These are phyloP conservation scores for Aleurites moluccanus DNA, from an alignment of 441 rosid genomes.

Conservation along the genomic window DNA sequence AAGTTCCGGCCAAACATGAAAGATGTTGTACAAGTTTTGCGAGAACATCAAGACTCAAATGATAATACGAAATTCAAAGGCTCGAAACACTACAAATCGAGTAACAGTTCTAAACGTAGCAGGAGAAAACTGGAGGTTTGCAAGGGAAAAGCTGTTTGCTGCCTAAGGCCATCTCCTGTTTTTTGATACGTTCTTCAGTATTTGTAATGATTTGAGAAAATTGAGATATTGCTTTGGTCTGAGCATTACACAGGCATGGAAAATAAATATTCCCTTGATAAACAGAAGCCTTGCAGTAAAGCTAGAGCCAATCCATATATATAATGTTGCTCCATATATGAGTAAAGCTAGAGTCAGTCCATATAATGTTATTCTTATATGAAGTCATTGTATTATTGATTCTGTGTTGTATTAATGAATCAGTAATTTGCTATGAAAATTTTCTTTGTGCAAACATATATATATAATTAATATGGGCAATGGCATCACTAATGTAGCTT, in stretches of 20 bases:
- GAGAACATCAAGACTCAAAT: slow-evolving; percentile 42
- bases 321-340: no score
- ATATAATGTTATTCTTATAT: background rate
- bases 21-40: slow-evolving; percentile 51
- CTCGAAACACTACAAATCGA: background rate
- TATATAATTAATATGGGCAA: no score
- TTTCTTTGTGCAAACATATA: no score
- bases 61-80: slow-evolving; percentile 7
- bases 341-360: no score
- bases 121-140: slow-evolving; percentile 11
- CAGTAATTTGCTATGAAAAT: no score
- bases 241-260: no score
- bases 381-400: background rate
- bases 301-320: no score
- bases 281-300: background rate
- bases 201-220: background rate
- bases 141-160: slow-evolving; percentile 21
- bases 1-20: slow-evolving; percentile 61
- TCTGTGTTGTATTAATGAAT: no score
- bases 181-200: background rate
- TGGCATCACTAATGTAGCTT: no score
- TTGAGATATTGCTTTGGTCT: background rate
- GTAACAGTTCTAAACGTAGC: slow-evolving; percentile 14
- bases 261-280: background rate
- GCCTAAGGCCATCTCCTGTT: slow-evolving; percentile 34